Conservation (phyloP, 352 stramenopile species). For the Globisporangium acanthophoron region DNA sequence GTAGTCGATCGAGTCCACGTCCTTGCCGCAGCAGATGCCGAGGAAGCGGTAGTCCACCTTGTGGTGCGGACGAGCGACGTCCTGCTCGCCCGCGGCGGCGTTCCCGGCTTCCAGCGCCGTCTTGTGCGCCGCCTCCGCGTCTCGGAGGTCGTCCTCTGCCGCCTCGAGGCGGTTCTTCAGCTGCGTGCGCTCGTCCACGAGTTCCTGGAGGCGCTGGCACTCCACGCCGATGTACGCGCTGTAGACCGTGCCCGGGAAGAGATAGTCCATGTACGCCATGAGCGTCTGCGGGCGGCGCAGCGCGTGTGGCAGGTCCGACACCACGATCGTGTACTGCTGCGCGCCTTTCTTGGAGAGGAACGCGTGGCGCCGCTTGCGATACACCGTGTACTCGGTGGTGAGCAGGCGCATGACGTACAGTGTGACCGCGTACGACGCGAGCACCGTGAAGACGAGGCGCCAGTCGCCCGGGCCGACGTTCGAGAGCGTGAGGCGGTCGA, state of each 20-base stretch:
- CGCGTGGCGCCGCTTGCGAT: slow-evolving; percentile 9
- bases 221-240: slow-evolving; percentile 71
- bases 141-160: slow-evolving; percentile 36
- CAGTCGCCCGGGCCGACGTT: slow-evolving; percentile 59
- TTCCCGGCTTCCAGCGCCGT: slow-evolving; percentile 14
- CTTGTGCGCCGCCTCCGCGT: slow-evolving; percentile 16
- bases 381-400: slow-evolving; percentile 40
- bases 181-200: slow-evolving; percentile 45
- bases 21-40: slow-evolving; percentile 34
- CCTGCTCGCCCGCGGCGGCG: slow-evolving; percentile 5
- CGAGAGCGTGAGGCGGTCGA: slow-evolving; percentile 65
- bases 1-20: slow-evolving; percentile 61
- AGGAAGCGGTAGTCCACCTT: slow-evolving; percentile 35
- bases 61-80: slow-evolving; percentile 30
- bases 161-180: slow-evolving; percentile 49
- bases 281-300: slow-evolving; percentile 54
- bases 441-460: slow-evolving; percentile 55
- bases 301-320: slow-evolving; percentile 51
- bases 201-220: slow-evolving; percentile 46
- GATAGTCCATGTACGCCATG: slow-evolving; percentile 54
- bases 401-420: slow-evolving; percentile 57
- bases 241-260: slow-evolving; percentile 61
- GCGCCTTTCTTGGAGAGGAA: slow-evolving; percentile 37
- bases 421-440: slow-evolving; percentile 43
- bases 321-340: slow-evolving; percentile 72